These are phyloP conservation scores for Albugo candida DNA, from an alignment of 352 stramenopile genomes.

Conservation along the genomic window DNA sequence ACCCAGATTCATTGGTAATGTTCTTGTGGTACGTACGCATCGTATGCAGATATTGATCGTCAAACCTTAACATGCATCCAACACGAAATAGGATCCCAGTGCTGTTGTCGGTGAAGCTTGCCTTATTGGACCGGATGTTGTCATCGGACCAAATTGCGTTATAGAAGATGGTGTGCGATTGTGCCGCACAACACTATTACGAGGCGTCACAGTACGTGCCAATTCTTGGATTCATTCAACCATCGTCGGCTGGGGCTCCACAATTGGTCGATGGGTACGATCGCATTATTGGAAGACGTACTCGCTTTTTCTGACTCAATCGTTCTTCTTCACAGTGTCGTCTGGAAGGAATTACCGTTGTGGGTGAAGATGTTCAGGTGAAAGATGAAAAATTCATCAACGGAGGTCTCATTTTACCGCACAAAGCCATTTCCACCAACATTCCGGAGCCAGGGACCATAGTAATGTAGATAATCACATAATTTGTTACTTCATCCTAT, in stretches of 20 bases:
- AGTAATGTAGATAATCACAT: constrained; percentile 40
- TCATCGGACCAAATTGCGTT: constrained; percentile 59
- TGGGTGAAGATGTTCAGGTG: constrained; percentile 75
- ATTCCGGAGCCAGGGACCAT: constrained; percentile 75
- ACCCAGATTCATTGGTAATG: constrained; percentile 63
- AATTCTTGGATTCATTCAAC: constrained; percentile 77
- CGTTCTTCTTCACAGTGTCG: constrained; percentile 29
- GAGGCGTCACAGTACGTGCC: constrained; percentile 46
- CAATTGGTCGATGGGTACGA: constrained; percentile 58
- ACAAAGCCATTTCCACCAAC: constrained; percentile 75
- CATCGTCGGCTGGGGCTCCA: constrained; percentile 80
- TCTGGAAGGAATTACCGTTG: constrained; percentile 64
- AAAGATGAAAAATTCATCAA: constrained; percentile 83
- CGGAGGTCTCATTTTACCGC: constrained; percentile 66
- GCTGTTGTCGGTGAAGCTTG: constrained; percentile 57
- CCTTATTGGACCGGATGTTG: constrained; percentile 71
- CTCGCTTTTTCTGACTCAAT: not conserved
- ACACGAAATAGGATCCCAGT: constrained; percentile 25
- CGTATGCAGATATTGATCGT: not conserved
- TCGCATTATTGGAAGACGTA: not conserved
- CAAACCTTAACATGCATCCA: not conserved
- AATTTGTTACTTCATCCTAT: too few species aligned
- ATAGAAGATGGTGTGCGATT: constrained; percentile 78
- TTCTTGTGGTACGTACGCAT: constrained; percentile 35
- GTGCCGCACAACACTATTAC: constrained; percentile 58